phyloP scores from a whole-genome alignment of 1,284 basidiomycete species.

The Irpex rosettiformis region DNA sequence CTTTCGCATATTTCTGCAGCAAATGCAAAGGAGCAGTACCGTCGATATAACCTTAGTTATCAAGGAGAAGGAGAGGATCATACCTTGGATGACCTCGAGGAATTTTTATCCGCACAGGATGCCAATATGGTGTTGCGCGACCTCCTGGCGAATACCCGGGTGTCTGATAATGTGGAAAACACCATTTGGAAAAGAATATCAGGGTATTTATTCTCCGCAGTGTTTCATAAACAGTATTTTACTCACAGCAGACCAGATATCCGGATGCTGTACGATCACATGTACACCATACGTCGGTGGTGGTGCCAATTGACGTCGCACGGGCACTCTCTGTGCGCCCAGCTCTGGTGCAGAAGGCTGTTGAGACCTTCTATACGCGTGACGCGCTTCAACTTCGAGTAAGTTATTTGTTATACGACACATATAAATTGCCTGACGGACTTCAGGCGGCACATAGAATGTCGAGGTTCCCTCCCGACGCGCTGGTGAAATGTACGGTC shows the following conservation, averaged over 20 bases:
- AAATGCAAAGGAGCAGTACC: slow-evolving; percentile 47
- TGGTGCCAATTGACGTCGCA: slow-evolving; percentile 77
- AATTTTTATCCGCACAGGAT: slow-evolving; percentile 58
- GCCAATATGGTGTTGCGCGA: slow-evolving; percentile 68
- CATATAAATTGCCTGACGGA: not conserved
- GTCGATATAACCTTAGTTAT: slow-evolving; percentile 37
- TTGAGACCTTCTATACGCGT: slow-evolving; percentile 90
- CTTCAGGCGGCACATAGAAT: slow-evolving; percentile 81
- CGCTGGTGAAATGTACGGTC: slow-evolving; percentile 56
- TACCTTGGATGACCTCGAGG: slow-evolving; percentile 36
- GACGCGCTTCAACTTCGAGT: slow-evolving; percentile 87
- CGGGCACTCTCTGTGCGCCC: slow-evolving; percentile 65
- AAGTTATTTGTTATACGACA: slow-evolving; percentile 23
- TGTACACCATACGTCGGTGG: slow-evolving; percentile 76
- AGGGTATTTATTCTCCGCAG: slow-evolving; percentile 40
- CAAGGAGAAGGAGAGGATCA: slow-evolving; percentile 50
- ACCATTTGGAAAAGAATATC: slow-evolving; percentile 67
- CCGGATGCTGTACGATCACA: slow-evolving; percentile 68
- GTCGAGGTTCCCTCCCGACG: slow-evolving; percentile 79
- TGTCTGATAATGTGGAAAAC: slow-evolving; percentile 56
- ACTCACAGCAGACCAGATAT: slow-evolving; percentile 47
- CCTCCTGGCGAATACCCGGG: slow-evolving; percentile 47
- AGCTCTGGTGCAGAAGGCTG: slow-evolving; percentile 77
- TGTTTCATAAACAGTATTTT: not conserved
- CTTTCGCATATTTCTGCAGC: slow-evolving; percentile 68